These are phyloP conservation scores for Saprolegnia diclina DNA, from an alignment of 352 stramenopile species.

Conservation along the genomic window DNA sequence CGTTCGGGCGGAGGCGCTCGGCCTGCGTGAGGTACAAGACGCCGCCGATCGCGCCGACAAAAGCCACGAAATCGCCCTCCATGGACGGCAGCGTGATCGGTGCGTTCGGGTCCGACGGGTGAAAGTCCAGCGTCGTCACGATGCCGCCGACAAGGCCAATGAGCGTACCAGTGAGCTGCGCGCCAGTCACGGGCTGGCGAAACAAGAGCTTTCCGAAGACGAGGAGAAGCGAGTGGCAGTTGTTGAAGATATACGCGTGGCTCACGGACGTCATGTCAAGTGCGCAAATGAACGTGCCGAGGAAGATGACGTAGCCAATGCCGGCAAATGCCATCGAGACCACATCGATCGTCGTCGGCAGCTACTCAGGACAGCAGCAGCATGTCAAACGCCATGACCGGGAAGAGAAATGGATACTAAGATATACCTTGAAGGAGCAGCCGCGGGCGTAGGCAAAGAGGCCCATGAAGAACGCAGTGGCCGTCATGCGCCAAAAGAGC, in stretches of 20 bases:
- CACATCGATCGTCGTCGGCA: constrained; percentile 20
- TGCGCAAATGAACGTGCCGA: constrained; percentile 64
- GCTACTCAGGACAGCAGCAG: background rate
- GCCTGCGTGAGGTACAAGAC: constrained; percentile 69
- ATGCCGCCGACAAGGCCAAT: constrained; percentile 66
- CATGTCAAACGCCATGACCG: too few species aligned
- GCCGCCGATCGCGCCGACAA: constrained; percentile 62
- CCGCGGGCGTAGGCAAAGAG: background rate
- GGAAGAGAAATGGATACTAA: too few species aligned
- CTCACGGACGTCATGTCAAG: constrained; percentile 67
- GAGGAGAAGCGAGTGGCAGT: constrained; percentile 71
- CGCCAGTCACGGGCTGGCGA: constrained; percentile 48
- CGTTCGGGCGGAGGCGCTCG: constrained; percentile 58
- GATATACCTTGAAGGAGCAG: background rate
- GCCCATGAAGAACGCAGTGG: background rate
- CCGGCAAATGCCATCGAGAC: constrained; percentile 44
- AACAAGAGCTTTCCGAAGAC: constrained; percentile 64
- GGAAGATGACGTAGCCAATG: constrained; percentile 61
- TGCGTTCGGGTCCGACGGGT: constrained; percentile 15
- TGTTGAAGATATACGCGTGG: constrained; percentile 80
- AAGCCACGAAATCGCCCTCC: constrained; percentile 64
- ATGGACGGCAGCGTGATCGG: constrained; percentile 49
- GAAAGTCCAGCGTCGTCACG: constrained; percentile 62
- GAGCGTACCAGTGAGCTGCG: constrained; percentile 58
- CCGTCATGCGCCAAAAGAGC: constrained; percentile 67